phyloP scores from a whole-genome alignment of 345 rosid species.

The Pseudoturritis turrita region DNA sequence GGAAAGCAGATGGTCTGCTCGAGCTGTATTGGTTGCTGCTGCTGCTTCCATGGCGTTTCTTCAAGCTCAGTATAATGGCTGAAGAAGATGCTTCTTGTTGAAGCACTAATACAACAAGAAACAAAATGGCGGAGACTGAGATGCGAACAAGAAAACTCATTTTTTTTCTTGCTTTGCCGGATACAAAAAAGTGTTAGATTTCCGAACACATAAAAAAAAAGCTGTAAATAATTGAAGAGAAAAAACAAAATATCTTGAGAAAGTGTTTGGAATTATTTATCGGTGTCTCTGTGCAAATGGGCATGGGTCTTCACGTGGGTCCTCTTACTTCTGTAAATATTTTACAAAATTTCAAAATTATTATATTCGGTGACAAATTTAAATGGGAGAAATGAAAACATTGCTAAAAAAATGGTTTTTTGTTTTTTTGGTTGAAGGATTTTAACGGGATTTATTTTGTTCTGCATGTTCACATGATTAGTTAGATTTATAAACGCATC shows the following conservation, averaged over 20 bases:
- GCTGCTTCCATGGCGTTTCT: constrained; percentile 50
- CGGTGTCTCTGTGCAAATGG: constrained; percentile 27
- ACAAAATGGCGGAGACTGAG: constrained; percentile 32
- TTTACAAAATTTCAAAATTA: not conserved
- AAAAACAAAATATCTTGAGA: constrained; percentile 16
- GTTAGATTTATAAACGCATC: not conserved
- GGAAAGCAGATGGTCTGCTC: constrained; percentile 45
- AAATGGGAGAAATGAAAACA: not conserved
- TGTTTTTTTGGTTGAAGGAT: not conserved
- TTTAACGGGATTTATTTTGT: not conserved
- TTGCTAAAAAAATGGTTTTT: not conserved
- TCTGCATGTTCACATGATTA: constrained; percentile 8
- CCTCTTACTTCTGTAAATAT: constrained; percentile 15
- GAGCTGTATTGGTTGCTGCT: constrained; percentile 37
- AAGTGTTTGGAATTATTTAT: constrained; percentile 13
- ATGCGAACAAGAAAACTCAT: constrained; percentile 20
- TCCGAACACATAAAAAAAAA: not conserved
- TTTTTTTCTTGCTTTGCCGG: not conserved
- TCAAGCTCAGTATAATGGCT: constrained; percentile 55
- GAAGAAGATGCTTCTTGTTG: constrained; percentile 43
- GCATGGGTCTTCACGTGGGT: constrained; percentile 33
- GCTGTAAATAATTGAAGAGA: constrained; percentile 26
- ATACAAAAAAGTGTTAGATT: not conserved
- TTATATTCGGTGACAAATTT: constrained; percentile 2
- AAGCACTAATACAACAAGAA: constrained; percentile 16